A percentile compares a stretch with the other conserved stretches of the same genome.
Conservation (phyloP, 2,329 filamentous ascomycete genomes). For the Pseudopithomyces chartarum region DNA sequence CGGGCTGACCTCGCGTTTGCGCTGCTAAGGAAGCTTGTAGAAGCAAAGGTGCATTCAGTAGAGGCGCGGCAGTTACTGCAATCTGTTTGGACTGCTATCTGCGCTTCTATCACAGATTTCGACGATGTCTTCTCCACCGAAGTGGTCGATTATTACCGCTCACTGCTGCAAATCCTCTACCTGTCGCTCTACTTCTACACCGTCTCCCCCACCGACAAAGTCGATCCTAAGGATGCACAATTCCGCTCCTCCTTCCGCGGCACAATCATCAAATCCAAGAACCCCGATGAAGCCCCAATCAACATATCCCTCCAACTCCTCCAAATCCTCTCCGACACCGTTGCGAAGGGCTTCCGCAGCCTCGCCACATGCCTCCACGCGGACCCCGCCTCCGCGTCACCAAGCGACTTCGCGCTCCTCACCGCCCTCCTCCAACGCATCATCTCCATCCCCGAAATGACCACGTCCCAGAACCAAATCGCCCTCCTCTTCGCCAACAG, state of each 20-base stretch:
- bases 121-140: slow-evolving; percentile 62
- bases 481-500: slow-evolving; percentile 59
- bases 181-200: slow-evolving; percentile 73
- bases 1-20: slow-evolving; percentile 82
- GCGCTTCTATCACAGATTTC: slow-evolving; percentile 60
- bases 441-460: slow-evolving; percentile 76
- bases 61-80: slow-evolving; percentile 61
- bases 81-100: slow-evolving; percentile 65
- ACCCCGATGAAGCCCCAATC: slow-evolving; percentile 32
- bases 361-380: slow-evolving; percentile 84
- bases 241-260: slow-evolving; percentile 44
- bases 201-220: slow-evolving; percentile 38
- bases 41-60: slow-evolving; percentile 54
- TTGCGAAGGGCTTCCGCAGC: slow-evolving; percentile 80
- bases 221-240: slow-evolving; percentile 21
- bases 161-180: slow-evolving; percentile 82
- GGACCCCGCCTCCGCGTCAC: slow-evolving; percentile 65
- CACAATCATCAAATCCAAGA: slow-evolving; percentile 48
- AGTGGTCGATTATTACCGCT: slow-evolving; percentile 76
- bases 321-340: slow-evolving; percentile 78
- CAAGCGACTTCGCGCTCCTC: slow-evolving; percentile 83
- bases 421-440: slow-evolving; percentile 88
- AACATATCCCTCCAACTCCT: slow-evolving; percentile 57
- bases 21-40: slow-evolving; percentile 78
- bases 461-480: slow-evolving; percentile 61